A percentile compares a stretch with the other conserved stretches of the same genome.
These are phyloP conservation scores for Fomitopsis betulina DNA, from an alignment of 1,284 basidiomycete species.

Conservation along the genomic window DNA sequence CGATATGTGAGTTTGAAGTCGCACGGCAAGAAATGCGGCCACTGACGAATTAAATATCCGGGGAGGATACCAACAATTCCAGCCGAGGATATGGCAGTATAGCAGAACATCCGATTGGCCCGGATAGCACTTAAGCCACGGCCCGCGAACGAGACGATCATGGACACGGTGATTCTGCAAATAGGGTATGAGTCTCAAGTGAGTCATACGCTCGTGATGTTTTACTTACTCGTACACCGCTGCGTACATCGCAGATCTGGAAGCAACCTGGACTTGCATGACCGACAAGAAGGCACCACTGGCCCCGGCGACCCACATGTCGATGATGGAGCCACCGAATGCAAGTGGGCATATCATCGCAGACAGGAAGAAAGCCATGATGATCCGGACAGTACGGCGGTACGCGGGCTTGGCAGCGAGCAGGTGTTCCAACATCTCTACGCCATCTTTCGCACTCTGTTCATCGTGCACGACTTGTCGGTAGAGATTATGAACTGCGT, in stretches of 20 bases:
- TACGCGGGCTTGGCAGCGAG: constrained; percentile 57
- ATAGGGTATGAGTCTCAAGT: neutral
- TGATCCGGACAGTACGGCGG: constrained; percentile 51
- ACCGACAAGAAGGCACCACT: constrained; percentile 62
- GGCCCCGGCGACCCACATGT: constrained; percentile 74
- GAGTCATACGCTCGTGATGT: too few relatives aligned
- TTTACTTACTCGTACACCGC: constrained; percentile 81
- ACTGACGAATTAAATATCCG: constrained; percentile 77
- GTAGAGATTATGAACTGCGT: constrained; percentile 75
- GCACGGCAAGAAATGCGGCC: constrained; percentile 12
- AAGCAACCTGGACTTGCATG: constrained; percentile 68
- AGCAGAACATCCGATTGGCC: constrained; percentile 72
- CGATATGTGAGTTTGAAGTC: neutral
- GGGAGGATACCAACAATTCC: constrained; percentile 81
- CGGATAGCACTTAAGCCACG: constrained; percentile 75
- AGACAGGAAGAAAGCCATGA: constrained; percentile 67
- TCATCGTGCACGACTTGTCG: constrained; percentile 81
- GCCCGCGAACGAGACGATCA: constrained; percentile 76
- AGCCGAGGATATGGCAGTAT: constrained; percentile 81
- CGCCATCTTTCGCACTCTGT: constrained; percentile 71
- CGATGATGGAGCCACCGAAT: constrained; percentile 81
- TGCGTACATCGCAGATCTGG: constrained; percentile 74
- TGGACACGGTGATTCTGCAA: constrained; percentile 74
- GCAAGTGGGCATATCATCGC: constrained; percentile 77
- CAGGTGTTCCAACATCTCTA: constrained; percentile 42